A percentile compares a stretch with the other conserved stretches of the same genome.
These are phyloP conservation scores for Leccinum subgranulosum DNA, from an alignment of 768 basidiomycete species.

Conservation along the genomic window DNA sequence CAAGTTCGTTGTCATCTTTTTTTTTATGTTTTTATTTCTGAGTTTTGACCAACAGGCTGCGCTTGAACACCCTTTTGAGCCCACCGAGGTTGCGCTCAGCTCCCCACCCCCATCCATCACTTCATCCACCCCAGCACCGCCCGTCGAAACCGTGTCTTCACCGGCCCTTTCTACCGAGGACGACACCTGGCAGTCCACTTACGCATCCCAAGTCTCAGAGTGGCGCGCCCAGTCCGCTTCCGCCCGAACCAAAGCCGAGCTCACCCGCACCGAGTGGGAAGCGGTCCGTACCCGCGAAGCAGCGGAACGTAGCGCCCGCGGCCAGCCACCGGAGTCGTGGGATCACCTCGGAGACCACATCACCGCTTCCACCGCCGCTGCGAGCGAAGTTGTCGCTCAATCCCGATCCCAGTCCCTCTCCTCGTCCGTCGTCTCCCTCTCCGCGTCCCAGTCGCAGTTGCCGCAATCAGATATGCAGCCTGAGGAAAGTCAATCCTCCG, in stretches of 20 bases:
- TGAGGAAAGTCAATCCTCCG: conserved; percentile 21
- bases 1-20: conserved; percentile 11
- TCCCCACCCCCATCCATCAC: background rate
- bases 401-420: conserved; percentile 22
- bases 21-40: background rate
- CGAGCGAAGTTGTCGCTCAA: conserved; percentile 12
- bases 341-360: conserved; percentile 29
- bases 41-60: conserved; percentile 16
- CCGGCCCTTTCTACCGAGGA: conserved; percentile 19
- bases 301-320: conserved; percentile 41
- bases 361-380: conserved; percentile 18
- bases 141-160: background rate
- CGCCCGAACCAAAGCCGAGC: conserved; percentile 72
- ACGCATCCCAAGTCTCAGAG: conserved; percentile 61
- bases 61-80: conserved; percentile 27
- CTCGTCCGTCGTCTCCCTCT: conserved; percentile 16
- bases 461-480: conserved; percentile 22
- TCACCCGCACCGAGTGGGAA: conserved; percentile 71
- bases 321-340: conserved; percentile 19
- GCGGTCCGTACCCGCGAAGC: conserved; percentile 44
- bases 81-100: conserved; percentile 18
- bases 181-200: conserved; percentile 62
- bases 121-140: background rate
- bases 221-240: conserved; percentile 76
- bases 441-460: conserved; percentile 9